phyloP scores from a whole-genome alignment of 2,329 filamentous ascomycete genomes.

The Colletotrichum sp. region DNA sequence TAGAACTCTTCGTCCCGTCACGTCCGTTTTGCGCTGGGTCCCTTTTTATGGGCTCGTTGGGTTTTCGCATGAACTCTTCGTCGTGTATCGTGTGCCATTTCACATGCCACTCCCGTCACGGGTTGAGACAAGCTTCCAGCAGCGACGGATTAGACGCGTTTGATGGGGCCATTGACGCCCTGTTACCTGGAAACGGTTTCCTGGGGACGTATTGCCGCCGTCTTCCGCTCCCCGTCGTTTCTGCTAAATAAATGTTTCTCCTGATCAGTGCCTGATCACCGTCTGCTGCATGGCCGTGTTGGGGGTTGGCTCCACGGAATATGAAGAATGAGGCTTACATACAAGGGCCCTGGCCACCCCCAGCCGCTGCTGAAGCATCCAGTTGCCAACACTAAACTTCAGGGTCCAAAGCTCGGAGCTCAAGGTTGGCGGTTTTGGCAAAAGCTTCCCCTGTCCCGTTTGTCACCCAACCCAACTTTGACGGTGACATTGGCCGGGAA shows the following conservation, averaged over 20 bases:
- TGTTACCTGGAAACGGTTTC: neutral
- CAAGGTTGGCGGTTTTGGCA: neutral
- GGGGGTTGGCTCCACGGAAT: neutral
- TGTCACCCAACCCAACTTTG: neutral
- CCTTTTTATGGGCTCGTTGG: neutral
- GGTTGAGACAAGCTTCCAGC: neutral
- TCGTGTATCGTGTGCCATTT: neutral
- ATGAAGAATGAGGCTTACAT: slow-evolving; percentile 20
- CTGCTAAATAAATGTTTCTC: neutral
- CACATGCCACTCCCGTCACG: slow-evolving; percentile 4
- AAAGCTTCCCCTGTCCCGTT: neutral
- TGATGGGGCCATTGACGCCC: neutral
- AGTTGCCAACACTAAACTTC: neutral
- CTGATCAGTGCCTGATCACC: slow-evolving; percentile 9
- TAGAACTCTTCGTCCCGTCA: slow-evolving; percentile 30
- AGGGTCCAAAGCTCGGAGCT: neutral
- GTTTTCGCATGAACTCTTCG: neutral
- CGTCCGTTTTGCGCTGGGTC: slow-evolving; percentile 24
- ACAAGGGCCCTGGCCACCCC: slow-evolving; percentile 4
- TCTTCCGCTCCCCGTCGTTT: neutral
- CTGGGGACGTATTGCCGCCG: neutral
- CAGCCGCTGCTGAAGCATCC: neutral
- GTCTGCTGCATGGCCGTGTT: neutral
- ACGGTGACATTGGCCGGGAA: neutral
- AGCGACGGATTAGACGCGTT: neutral